A percentile compares a stretch with the other conserved stretches of the same genome.
These are phyloP conservation scores for Sporothrix curviconia DNA, from an alignment of 2,329 filamentous ascomycete genomes.

Conservation along the genomic window DNA sequence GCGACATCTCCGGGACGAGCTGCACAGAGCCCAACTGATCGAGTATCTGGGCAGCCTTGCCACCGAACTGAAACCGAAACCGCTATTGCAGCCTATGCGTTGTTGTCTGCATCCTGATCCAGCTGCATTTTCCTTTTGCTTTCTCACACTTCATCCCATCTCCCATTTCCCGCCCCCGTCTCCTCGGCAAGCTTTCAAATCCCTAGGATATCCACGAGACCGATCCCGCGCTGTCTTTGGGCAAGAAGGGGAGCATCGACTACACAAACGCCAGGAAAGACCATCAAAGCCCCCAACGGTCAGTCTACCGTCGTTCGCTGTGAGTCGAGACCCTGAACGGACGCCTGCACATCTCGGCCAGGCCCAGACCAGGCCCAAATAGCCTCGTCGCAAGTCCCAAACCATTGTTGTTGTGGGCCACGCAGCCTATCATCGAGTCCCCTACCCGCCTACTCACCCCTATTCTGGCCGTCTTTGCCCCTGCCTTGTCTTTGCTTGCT, in stretches of 20 bases:
- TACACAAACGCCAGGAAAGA: no score
- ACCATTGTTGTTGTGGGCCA: not conserved
- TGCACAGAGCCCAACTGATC: no score
- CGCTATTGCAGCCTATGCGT: not conserved
- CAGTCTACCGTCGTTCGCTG: not conserved
- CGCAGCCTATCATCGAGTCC: no score
- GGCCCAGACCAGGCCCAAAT: not conserved
- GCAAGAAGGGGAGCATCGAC: no score
- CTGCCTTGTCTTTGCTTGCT: slow-evolving; percentile 1
- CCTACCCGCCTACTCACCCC: no score
- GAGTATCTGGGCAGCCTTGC: not conserved
- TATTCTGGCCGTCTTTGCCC: not conserved
- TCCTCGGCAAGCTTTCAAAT: no score
- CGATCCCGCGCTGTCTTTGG: no score
- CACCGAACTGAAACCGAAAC: not conserved
- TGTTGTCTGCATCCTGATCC: not conserved
- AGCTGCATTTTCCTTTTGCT: not conserved
- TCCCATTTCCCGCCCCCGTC: no score
- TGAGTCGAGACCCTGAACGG: not conserved
- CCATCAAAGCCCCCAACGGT: not conserved
- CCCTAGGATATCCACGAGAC: no score
- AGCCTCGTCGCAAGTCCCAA: not conserved
- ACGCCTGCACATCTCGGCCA: not conserved
- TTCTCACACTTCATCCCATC: no score
- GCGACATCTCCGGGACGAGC: not conserved